These are phyloP conservation scores for Cucurbita maxima DNA, from an alignment of 306 rosid species.

Conservation along the genomic window DNA sequence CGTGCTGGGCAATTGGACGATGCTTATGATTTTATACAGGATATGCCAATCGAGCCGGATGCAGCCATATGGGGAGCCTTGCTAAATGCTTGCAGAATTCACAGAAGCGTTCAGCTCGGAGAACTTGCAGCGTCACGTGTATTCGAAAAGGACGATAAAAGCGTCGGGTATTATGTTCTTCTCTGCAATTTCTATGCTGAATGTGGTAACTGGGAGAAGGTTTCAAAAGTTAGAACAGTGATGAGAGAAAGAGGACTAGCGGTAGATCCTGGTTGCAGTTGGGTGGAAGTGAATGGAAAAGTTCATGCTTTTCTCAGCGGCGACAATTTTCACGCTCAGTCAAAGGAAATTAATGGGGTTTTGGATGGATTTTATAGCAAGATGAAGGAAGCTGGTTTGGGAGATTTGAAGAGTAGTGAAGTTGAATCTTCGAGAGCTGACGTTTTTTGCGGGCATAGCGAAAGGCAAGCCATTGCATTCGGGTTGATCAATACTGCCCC, in stretches of 20 bases:
- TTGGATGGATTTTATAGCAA: constrained; percentile 59
- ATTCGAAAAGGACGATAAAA: constrained; percentile 35
- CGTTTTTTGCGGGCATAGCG: constrained; percentile 89
- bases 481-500: constrained; percentile 71
- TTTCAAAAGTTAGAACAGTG: constrained; percentile 40
- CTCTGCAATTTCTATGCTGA: constrained; percentile 63
- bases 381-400: constrained; percentile 41
- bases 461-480: constrained; percentile 62
- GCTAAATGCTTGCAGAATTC: constrained; percentile 70
- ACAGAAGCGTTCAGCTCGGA: constrained; percentile 57
- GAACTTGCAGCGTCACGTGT: constrained; percentile 58
- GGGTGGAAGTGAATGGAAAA: constrained; percentile 73
- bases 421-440: constrained; percentile 73
- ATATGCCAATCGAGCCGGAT: constrained; percentile 63
- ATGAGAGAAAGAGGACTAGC: constrained; percentile 64
- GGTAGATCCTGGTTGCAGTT: constrained; percentile 87
- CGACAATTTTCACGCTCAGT: constrained; percentile 54
- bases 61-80: constrained; percentile 90
- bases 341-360: constrained; percentile 37
- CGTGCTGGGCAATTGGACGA: constrained; percentile 54
- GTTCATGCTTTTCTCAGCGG: constrained; percentile 87
- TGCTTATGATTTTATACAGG: constrained; percentile 52
- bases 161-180: constrained; percentile 70
- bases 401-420: constrained; percentile 23
- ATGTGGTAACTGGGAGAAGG: constrained; percentile 55